Conservation (phyloP, 2,329 filamentous ascomycete species). For the Paracoccidioides lutzii region DNA sequence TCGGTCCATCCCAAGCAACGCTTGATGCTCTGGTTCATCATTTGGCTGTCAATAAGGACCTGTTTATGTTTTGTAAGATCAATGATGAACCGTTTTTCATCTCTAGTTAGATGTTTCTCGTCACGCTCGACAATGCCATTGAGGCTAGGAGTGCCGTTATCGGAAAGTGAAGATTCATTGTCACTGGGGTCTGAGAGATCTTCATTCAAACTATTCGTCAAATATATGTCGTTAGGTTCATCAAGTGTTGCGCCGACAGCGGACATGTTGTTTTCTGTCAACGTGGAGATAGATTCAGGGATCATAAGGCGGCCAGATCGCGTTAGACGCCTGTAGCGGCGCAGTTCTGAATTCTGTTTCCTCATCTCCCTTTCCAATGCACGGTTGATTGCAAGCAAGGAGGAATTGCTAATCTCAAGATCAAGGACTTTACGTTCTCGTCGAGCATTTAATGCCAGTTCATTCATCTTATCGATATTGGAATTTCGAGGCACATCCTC, state of each 20-base stretch:
- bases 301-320: slow-evolving; percentile 63
- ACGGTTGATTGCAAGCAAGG: slow-evolving; percentile 85
- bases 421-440: slow-evolving; percentile 91
- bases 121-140: slow-evolving; percentile 25
- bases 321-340: slow-evolving; percentile 74
- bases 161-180: slow-evolving; percentile 23
- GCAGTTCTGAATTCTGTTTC: slow-evolving; percentile 78
- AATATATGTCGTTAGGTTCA: slow-evolving; percentile 21
- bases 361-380: slow-evolving; percentile 82
- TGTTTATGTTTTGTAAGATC: slow-evolving; percentile 84
- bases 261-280: slow-evolving; percentile 31
- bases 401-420: slow-evolving; percentile 91
- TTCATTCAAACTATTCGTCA: slow-evolving; percentile 18
- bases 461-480: slow-evolving; percentile 39
- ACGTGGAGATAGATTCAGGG: slow-evolving; percentile 34
- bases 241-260: slow-evolving; percentile 36
- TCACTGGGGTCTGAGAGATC: slow-evolving; percentile 30
- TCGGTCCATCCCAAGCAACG: slow-evolving; percentile 83
- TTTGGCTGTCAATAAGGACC: slow-evolving; percentile 76
- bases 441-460: slow-evolving; percentile 74
- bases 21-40: slow-evolving; percentile 88
- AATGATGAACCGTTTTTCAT: slow-evolving; percentile 70
- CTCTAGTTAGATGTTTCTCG: slow-evolving; percentile 49
- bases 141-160: slow-evolving; percentile 26
- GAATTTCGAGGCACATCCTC: slow-evolving; percentile 4